Base-by-base conservation (phyloP, 1,284 basidiomycete species). In the Pascua sp. region DNA sequence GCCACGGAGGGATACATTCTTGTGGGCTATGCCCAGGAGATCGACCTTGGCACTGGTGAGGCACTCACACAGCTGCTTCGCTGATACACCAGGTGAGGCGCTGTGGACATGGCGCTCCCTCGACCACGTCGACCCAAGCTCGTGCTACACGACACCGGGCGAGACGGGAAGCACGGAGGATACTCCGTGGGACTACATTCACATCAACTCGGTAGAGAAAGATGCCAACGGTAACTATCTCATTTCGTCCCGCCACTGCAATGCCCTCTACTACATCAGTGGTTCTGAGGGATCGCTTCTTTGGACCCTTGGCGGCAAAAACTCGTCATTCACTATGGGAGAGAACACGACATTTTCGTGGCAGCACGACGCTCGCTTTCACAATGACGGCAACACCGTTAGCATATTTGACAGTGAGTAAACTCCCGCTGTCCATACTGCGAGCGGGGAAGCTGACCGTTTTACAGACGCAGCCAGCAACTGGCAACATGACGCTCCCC, bases 131-230 rank as follows among this genome's bases (percentile, higher is more conserved):
- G 44, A 62, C 18, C 67, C 70, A 0, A 47, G 41, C 11, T 44
- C 58, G 10, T 65, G 67, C 44, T 72, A 67, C 48, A 52, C 61
- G 10, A 37, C 41, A 1, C 68, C 66, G 0, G 67, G 62, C 7
- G 41, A 49, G 13, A 64, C 65, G 2, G 67, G 67, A n/a, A 52
- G 51, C 8, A 46, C 53, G 11, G 38, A 51, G 16, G 40, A 49
- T 11, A 46, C 45, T 10, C 56, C 60, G 1, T 70, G 65, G 63
- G 69, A 67, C 46, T 70, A 64, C 49, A 64, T 67, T 39, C 70
- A 73, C 56, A 61, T 73, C 57, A 74, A 75, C 51, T 62, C 67
- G 11, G 57, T 75, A 9, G 67, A 69, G 37, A 71, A 70, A 49
- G 71, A 73, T 49, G 42, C 44, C 11, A 24, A 48, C 10, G 73